Conservation (phyloP, 768 basidiomycete genomes). For the Mycena crocata region DNA sequence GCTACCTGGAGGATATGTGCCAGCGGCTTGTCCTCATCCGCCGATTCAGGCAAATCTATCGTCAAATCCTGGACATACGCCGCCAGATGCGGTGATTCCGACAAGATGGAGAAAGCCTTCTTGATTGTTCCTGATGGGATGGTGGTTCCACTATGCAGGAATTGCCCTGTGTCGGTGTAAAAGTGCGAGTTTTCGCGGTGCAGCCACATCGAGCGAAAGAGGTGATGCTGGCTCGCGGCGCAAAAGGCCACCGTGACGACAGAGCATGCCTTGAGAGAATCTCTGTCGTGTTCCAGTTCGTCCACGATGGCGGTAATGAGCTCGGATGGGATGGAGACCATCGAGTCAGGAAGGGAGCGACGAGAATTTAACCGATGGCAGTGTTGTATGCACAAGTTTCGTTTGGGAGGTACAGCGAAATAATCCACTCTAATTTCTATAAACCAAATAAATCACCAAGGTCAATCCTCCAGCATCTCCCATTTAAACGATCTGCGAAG, state of each 20-base stretch:
- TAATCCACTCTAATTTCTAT: too few species aligned
- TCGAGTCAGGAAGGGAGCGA: background rate
- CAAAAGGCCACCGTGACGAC: slow-evolving; percentile 12
- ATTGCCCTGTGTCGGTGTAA: slow-evolving; percentile 2
- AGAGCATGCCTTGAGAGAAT: slow-evolving; percentile 21
- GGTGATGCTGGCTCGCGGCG: slow-evolving; percentile 21
- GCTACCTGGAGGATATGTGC: background rate
- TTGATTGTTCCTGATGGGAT: slow-evolving; percentile 19
- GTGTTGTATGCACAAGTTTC: too few species aligned
- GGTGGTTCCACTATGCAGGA: slow-evolving; percentile 7
- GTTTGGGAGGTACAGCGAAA: too few species aligned
- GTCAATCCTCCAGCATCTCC: too few species aligned
- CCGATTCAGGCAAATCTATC: slow-evolving; percentile 26
- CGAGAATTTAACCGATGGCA: too few species aligned
- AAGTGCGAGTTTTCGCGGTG: slow-evolving; percentile 20
- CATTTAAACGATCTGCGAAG: too few species aligned
- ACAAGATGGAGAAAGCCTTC: background rate
- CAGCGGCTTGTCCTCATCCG: slow-evolving; percentile 21
- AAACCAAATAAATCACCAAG: too few species aligned
- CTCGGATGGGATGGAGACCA: slow-evolving; percentile 20
- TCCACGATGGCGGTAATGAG: slow-evolving; percentile 28
- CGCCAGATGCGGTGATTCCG: slow-evolving; percentile 23
- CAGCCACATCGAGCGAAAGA: slow-evolving; percentile 24
- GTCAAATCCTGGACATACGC: slow-evolving; percentile 20
- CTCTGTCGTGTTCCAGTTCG: slow-evolving; percentile 24